These are phyloP conservation scores for Actinidia arguta DNA, from an alignment of 179 eudicot species.

Conservation along the genomic window DNA sequence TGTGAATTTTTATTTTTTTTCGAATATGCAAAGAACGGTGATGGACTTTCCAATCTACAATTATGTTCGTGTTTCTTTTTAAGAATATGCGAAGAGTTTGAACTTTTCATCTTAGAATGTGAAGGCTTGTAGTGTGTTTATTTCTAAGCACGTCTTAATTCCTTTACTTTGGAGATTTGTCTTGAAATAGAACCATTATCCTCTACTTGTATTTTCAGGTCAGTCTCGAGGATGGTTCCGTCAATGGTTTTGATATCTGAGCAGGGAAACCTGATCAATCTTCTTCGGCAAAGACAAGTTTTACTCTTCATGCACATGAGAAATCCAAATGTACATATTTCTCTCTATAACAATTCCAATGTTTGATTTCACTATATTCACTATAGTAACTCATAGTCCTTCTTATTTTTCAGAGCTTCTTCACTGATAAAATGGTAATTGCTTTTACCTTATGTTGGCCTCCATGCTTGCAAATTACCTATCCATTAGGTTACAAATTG, in stretches of 20 bases:
- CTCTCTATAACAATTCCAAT: neutral
- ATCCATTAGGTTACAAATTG: neutral
- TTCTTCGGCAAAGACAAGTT: conserved; percentile 61
- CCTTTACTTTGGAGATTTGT: neutral
- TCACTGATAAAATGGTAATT: too few relatives aligned
- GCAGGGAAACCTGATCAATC: conserved; percentile 63
- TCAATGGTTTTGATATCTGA: conserved; percentile 84
- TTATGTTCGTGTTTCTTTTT: neutral
- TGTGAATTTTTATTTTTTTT: conserved; percentile 18
- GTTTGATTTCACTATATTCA: conserved; percentile 11
- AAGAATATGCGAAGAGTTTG: neutral
- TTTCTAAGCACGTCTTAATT: neutral
- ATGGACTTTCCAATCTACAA: too few relatives aligned
- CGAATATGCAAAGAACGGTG: neutral
- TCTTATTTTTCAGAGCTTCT: conserved; percentile 53
- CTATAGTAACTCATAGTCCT: conserved; percentile 32
- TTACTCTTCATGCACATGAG: conserved; percentile 94
- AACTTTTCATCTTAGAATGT: neutral
- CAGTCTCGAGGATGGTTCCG: conserved; percentile 89
- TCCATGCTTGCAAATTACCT: neutral
- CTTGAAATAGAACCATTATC: neutral
- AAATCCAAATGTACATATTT: conserved; percentile 80
- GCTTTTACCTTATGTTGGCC: conserved; percentile 39
- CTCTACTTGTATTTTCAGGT: conserved; percentile 49
- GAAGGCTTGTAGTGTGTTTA: neutral